These are phyloP conservation scores for Echinochloa phyllopogon DNA, from an alignment of 176 grass and related monocot species.

Conservation along the genomic window DNA sequence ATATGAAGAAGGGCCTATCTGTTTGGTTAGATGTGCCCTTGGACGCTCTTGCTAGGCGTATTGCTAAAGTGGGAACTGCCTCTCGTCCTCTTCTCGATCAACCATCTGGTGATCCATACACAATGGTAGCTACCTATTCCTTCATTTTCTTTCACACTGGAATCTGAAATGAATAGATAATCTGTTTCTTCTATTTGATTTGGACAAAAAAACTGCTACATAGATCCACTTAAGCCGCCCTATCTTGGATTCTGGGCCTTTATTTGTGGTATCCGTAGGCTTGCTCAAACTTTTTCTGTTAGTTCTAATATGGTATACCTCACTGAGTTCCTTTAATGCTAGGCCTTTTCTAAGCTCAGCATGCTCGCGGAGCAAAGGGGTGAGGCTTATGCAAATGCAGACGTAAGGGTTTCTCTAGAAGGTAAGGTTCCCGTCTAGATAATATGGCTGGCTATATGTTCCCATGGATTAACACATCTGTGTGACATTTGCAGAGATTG, in stretches of 20 bases:
- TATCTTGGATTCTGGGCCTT: not conserved
- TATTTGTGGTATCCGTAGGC: not conserved
- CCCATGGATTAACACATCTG: conserved; percentile 6
- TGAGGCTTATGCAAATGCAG: conserved; percentile 88
- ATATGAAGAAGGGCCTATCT: conserved; percentile 91
- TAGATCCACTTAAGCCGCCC: not conserved
- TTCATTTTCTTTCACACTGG: not conserved
- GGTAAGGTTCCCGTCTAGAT: conserved; percentile 45
- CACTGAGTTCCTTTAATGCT: conserved; percentile 12
- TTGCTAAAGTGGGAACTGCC: conserved; percentile 91
- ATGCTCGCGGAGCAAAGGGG: conserved; percentile 82
- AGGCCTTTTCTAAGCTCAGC: conserved; percentile 93
- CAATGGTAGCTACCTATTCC: conserved; percentile 63
- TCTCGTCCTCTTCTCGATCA: conserved; percentile 97
- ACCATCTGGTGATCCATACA: conserved; percentile 91
- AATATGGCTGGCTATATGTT: conserved; percentile 16
- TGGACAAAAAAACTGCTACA: conserved; percentile 19
- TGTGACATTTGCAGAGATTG: conserved; percentile 69
- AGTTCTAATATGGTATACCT: conserved; percentile 7
- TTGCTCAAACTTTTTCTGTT: not conserved
- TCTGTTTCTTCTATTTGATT: not conserved
- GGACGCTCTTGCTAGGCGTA: conserved; percentile 87
- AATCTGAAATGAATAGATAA: conserved; percentile 1
- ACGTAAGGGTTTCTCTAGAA: conserved; percentile 89
- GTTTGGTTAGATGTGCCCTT: conserved; percentile 98